These are phyloP conservation scores for Toxoplasma gondii DNA, from an alignment of 169 alveolate species.

Conservation along the genomic window DNA sequence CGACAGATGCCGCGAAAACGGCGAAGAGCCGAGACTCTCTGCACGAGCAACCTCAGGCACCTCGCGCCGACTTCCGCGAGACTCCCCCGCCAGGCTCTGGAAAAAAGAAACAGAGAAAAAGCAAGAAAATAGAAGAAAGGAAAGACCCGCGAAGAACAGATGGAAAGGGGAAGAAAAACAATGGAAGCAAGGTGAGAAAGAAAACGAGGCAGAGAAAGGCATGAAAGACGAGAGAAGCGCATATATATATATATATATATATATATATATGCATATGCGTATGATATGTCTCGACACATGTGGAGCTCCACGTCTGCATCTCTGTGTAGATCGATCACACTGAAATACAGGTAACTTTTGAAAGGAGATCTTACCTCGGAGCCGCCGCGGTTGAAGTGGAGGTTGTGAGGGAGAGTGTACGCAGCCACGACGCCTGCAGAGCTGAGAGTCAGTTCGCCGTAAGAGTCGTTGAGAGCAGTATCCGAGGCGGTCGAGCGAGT, in stretches of 20 bases:
- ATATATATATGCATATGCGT: too few relatives aligned
- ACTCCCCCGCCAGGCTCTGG: not conserved
- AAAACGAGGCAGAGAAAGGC: too few relatives aligned
- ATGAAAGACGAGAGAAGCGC: too few relatives aligned
- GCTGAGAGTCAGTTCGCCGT: conserved; percentile 75
- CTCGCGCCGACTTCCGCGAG: not conserved
- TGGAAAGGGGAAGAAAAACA: not conserved
- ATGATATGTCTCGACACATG: too few relatives aligned
- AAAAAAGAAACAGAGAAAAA: not conserved
- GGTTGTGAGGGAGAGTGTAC: conserved; percentile 67
- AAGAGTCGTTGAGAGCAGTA: conserved; percentile 76
- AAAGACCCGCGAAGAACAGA: not conserved
- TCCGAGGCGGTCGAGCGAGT: conserved; percentile 78
- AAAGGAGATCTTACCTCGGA: conserved; percentile 58
- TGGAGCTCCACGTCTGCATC: too few relatives aligned
- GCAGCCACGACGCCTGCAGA: conserved; percentile 59
- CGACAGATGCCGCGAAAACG: conserved; percentile 2
- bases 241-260: too few relatives aligned
- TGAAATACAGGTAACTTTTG: too few relatives aligned
- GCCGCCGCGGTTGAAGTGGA: conserved; percentile 56
- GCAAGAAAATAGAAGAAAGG: not conserved
- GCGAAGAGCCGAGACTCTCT: not conserved
- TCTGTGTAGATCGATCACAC: too few relatives aligned
- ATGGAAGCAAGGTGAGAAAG: too few relatives aligned
- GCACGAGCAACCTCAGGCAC: not conserved